A percentile compares a stretch with the other conserved stretches of the same genome.
These are phyloP conservation scores for Ogataea zsoltii DNA, from an alignment of 805 yeast genomes.

Conservation along the genomic window DNA sequence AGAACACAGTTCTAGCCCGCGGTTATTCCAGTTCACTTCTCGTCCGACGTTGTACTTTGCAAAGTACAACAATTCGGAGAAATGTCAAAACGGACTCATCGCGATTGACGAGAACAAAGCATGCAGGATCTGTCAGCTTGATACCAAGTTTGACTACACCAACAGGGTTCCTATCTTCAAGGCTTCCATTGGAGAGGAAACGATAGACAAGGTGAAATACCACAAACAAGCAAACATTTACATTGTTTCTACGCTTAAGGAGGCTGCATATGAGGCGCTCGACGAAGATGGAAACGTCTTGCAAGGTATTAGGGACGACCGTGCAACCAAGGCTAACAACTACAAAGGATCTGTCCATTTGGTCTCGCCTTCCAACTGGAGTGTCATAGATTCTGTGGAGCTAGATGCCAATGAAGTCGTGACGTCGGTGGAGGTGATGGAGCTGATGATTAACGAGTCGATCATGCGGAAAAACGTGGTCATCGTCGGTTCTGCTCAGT, in stretches of 20 bases:
- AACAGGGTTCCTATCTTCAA: conserved; percentile 60
- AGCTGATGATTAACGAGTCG: conserved; percentile 37
- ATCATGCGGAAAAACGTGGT: conserved; percentile 56
- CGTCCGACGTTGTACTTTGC: conserved; percentile 69
- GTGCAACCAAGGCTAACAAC: conserved; percentile 52
- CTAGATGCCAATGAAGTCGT: conserved; percentile 70
- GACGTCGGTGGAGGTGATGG: conserved; percentile 54
- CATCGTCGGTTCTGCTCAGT: conserved; percentile 75
- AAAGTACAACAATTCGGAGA: conserved; percentile 41
- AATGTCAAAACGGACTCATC: conserved; percentile 53
- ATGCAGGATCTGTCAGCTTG: conserved; percentile 60
- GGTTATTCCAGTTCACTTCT: conserved; percentile 65
- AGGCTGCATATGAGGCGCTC: conserved; percentile 59
- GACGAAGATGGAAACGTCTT: conserved; percentile 74
- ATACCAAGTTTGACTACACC: conserved; percentile 50
- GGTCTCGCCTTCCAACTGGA: conserved; percentile 75
- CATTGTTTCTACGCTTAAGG: conserved; percentile 59
- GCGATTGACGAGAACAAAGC: conserved; percentile 69
- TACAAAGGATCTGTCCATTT: conserved; percentile 63
- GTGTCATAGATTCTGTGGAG: conserved; percentile 67
- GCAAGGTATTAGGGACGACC: conserved; percentile 52
- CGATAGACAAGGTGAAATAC: conserved; percentile 65
- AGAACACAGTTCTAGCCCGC: conserved; percentile 60
- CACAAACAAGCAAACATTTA: conserved; percentile 67
- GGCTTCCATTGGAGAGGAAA: conserved; percentile 50